phyloP scores from a whole-genome alignment of 352 stramenopile genomes.

The Phytophthora syringae region DNA sequence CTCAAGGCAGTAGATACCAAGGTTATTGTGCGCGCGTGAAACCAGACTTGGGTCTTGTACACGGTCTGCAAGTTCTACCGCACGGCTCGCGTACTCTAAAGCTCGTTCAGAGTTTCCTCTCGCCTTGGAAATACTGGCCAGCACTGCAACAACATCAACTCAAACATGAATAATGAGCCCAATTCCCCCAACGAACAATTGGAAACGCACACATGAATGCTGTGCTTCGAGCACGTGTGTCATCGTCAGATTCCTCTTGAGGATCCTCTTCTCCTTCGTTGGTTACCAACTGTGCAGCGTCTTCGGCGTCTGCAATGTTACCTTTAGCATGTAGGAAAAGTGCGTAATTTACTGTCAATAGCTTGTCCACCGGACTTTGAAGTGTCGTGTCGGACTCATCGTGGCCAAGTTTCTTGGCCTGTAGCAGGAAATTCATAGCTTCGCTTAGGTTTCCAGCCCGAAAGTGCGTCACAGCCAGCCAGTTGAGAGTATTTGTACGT shows the following conservation, averaged over 20 bases:
- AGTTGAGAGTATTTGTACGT: conserved; percentile 45
- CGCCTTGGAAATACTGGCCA: conserved; percentile 37
- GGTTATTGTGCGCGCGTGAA: conserved; percentile 49
- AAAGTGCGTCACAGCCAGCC: conserved; percentile 43
- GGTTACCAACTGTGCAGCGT: conserved; percentile 32
- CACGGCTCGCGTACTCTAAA: conserved; percentile 26
- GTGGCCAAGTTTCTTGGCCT: conserved; percentile 42
- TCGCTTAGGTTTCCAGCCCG: conserved; percentile 34
- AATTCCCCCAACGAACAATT: not conserved
- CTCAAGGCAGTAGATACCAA: conserved; percentile 45
- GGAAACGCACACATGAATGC: conserved; percentile 33
- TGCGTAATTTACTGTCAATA: conserved; percentile 51
- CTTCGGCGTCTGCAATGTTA: conserved; percentile 38
- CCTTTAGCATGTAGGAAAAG: conserved; percentile 49
- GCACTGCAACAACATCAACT: conserved; percentile 23
- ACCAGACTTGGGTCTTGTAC: conserved; percentile 27
- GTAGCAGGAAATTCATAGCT: conserved; percentile 47
- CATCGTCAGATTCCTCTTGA: conserved; percentile 16
- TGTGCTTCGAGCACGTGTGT: conserved; percentile 31
- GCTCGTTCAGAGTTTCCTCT: conserved; percentile 24
- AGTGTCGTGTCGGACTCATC: not conserved
- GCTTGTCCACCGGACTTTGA: conserved; percentile 33
- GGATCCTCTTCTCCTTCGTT: conserved; percentile 19
- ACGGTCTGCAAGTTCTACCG: conserved; percentile 29
- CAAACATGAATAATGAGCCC: no score